These are phyloP conservation scores for Trichoderma sp. DNA, from an alignment of 2,329 filamentous ascomycete genomes.

Conservation along the genomic window DNA sequence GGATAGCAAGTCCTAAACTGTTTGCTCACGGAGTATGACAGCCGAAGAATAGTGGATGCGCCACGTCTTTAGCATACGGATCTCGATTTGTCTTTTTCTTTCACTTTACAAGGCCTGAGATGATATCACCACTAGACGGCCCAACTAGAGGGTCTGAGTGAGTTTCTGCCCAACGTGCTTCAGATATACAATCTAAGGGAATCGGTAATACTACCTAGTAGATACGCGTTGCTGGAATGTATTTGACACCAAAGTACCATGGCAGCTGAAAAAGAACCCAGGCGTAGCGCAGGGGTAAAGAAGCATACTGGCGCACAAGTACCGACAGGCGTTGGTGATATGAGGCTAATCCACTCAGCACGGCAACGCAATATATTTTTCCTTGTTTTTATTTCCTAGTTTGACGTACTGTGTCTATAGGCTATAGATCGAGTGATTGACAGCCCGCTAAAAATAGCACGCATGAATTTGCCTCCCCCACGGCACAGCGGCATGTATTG, in stretches of 20 bases:
- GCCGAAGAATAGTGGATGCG: not conserved
- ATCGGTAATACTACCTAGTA: not conserved
- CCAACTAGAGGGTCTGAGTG: not conserved
- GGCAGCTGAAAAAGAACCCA: not conserved
- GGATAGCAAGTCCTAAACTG: not conserved
- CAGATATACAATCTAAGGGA: not conserved
- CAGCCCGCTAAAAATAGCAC: not conserved
- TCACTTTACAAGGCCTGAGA: not conserved
- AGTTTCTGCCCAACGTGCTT: not conserved
- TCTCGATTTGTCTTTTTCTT: not conserved
- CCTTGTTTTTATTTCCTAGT: not conserved
- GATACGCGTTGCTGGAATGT: not conserved
- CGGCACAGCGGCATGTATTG: not conserved
- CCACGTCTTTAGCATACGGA: not conserved
- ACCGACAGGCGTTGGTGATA: not conserved
- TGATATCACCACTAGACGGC: not conserved
- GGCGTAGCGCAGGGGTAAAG: not conserved
- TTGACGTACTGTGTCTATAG: not conserved
- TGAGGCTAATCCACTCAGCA: not conserved
- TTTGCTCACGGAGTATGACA: not conserved
- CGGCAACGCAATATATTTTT: not conserved
- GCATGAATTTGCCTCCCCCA: not conserved
- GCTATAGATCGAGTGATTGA: not conserved
- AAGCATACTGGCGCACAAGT: not conserved
- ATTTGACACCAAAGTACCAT: not conserved